These are phyloP conservation scores for Strobilomyces confusus DNA, from an alignment of 768 basidiomycete genomes.

Conservation along the genomic window DNA sequence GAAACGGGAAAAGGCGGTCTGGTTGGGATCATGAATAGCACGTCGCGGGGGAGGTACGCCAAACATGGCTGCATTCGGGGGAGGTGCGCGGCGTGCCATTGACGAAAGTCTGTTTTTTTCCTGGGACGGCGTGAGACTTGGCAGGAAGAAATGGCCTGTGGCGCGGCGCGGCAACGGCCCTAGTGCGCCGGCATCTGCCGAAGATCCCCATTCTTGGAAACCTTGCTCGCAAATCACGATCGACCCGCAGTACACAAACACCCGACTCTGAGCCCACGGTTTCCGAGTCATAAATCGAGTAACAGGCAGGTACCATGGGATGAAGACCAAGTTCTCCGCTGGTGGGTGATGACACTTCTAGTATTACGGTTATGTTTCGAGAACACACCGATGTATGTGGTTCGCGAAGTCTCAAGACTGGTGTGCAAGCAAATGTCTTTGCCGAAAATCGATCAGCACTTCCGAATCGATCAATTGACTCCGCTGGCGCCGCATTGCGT, in stretches of 20 bases:
- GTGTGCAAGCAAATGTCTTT: neutral
- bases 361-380: no score
- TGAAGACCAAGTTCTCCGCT: neutral
- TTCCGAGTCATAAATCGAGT: no score
- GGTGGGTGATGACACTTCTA: neutral
- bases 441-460: neutral
- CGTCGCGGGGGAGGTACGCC: conserved; percentile 39
- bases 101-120: neutral
- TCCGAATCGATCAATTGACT: conserved; percentile 2
- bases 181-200: conserved; percentile 16
- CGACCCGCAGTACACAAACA: neutral
- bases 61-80: conserved; percentile 53
- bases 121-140: neutral
- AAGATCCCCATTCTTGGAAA: neutral
- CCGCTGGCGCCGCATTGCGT: conserved; percentile 32
- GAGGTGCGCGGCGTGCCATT: conserved; percentile 71
- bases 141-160: conserved; percentile 2
- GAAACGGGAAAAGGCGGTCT: conserved; percentile 54
- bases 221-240: neutral
- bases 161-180: neutral
- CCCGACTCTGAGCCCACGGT: no score
- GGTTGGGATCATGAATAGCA: conserved; percentile 51
- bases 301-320: neutral
- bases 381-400: no score
- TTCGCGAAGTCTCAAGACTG: no score